phyloP scores from a whole-genome alignment of 495 filamentous ascomycete genomes.

The Lasiosphaeriaceae sp. region DNA sequence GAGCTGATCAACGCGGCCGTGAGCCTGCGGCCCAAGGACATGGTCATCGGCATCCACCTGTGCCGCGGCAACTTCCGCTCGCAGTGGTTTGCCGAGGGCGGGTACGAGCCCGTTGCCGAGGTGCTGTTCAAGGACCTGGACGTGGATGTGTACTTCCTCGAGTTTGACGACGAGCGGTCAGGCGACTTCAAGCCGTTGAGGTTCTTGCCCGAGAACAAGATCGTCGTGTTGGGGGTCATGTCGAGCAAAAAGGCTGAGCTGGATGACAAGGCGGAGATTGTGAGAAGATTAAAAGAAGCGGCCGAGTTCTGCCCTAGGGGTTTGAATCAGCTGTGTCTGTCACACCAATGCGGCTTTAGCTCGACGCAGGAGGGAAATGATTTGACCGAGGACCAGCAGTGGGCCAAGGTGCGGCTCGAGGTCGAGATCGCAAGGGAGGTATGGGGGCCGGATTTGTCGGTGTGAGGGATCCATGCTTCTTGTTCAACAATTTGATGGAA shows the following conservation, averaged over 20 bases:
- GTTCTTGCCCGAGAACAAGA: slow-evolving; percentile 59
- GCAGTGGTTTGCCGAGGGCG: slow-evolving; percentile 61
- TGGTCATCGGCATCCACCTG: slow-evolving; percentile 64
- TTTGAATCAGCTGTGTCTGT: slow-evolving; percentile 58
- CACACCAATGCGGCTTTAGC: slow-evolving; percentile 67
- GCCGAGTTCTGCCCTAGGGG: slow-evolving; percentile 57
- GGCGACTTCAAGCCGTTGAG: slow-evolving; percentile 64
- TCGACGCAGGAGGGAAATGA: slow-evolving; percentile 62
- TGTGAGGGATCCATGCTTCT: slow-evolving; percentile 25
- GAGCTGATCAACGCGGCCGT: slow-evolving; percentile 61
- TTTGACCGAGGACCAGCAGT: slow-evolving; percentile 56
- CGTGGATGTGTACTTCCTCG: slow-evolving; percentile 65
- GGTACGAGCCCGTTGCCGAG: slow-evolving; percentile 64
- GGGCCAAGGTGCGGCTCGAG: slow-evolving; percentile 43
- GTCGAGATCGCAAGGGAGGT: slow-evolving; percentile 47
- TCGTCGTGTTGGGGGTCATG: slow-evolving; percentile 62
- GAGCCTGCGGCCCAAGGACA: slow-evolving; percentile 50
- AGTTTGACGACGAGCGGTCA: slow-evolving; percentile 64
- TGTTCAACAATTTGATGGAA: too few relatives aligned
- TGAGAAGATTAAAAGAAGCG: slow-evolving; percentile 54
- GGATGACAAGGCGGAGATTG: slow-evolving; percentile 59
- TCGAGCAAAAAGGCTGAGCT: slow-evolving; percentile 61
- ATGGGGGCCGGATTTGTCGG: slow-evolving; percentile 42
- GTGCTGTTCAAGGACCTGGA: slow-evolving; percentile 61
- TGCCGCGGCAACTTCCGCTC: slow-evolving; percentile 60